A percentile compares a stretch with the other conserved stretches of the same genome.
phyloP scores from a whole-genome alignment of 768 basidiomycete species.

The Macrolepiota fuliginosa region DNA sequence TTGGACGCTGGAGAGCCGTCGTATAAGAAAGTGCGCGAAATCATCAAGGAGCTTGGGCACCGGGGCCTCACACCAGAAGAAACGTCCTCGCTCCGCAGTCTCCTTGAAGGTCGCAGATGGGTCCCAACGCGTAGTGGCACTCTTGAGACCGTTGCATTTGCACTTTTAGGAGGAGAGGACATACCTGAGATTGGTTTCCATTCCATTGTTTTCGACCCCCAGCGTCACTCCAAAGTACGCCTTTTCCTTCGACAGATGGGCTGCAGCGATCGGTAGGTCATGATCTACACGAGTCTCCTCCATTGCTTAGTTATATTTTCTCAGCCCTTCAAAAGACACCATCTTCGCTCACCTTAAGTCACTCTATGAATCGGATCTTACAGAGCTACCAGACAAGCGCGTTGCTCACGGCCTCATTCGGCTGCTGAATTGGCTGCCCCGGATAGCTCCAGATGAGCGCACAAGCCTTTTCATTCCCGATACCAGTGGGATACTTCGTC shows the following conservation, averaged over 20 bases:
- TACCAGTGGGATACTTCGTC: slow-evolving; percentile 21
- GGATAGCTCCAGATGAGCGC: slow-evolving; percentile 18
- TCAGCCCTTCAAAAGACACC: slow-evolving; percentile 30
- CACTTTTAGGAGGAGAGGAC: slow-evolving; percentile 20
- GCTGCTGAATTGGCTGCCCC: slow-evolving; percentile 2
- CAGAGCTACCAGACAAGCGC: too few relatives aligned
- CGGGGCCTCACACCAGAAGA: slow-evolving; percentile 20
- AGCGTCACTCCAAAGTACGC: slow-evolving; percentile 16
- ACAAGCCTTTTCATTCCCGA: slow-evolving; percentile 35
- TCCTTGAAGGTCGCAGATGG: slow-evolving; percentile 27
- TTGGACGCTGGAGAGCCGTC: slow-evolving; percentile 13
- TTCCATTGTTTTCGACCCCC: slow-evolving; percentile 20
- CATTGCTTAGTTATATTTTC: background rate
- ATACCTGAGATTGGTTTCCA: slow-evolving; percentile 25
- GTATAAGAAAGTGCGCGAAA: slow-evolving; percentile 18
- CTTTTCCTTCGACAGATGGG: slow-evolving; percentile 32
- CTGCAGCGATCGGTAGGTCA: slow-evolving; percentile 34
- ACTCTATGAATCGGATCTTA: slow-evolving; percentile 12
- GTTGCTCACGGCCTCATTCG: background rate
- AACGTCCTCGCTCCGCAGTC: slow-evolving; percentile 12
- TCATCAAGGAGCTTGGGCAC: slow-evolving; percentile 30
- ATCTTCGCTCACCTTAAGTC: slow-evolving; percentile 20
- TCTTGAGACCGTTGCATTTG: slow-evolving; percentile 19
- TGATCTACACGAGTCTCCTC: background rate
- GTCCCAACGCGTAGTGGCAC: slow-evolving; percentile 28